Evolutionary conservation across 495 filamentous ascomycete species (phyloP).

Genomic region (Podospora didyma): DNA sequence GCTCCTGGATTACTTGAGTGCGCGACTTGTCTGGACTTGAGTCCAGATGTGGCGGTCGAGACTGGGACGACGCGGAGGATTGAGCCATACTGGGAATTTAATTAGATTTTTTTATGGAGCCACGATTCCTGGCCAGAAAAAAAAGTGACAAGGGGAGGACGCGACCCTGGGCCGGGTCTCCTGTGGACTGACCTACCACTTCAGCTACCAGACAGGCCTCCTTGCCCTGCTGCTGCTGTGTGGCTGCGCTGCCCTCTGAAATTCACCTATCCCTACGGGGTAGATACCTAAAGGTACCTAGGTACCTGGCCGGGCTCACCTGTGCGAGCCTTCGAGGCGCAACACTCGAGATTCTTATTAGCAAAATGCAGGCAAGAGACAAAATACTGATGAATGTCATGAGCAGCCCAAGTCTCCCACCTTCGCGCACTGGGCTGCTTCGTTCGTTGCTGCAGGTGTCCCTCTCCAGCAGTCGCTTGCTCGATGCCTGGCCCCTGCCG

Average conservation of each 20-base stretch:
- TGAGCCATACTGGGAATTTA: conserved; percentile 43
- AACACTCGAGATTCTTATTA: conserved; percentile 21
- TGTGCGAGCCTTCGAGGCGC: conserved; percentile 19
- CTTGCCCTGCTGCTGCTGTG: conserved; percentile 19
- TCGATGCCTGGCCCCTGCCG: conserved; percentile 16
- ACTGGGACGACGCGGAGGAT: conserved; percentile 29
- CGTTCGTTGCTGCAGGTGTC: too few species aligned
- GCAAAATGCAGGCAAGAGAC: conserved; percentile 16
- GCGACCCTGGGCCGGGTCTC: conserved; percentile 38
- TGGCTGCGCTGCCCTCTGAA: conserved; percentile 26
- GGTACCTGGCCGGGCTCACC: conserved; percentile 6
- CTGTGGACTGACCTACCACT: conserved; percentile 29
- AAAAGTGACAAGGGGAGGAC: conserved; percentile 32
- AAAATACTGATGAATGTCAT: background rate
- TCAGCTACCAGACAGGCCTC: conserved; percentile 20
- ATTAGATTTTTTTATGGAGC: conserved; percentile 42
- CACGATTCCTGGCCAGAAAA: conserved; percentile 34
- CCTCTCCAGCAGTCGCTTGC: too few species aligned
- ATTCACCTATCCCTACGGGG: conserved; percentile 18
- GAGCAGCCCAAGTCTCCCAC: background rate
- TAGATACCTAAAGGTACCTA: conserved; percentile 7
- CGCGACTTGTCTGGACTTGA: conserved; percentile 25
- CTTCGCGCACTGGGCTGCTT: background rate
- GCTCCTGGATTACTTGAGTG: conserved; percentile 14
- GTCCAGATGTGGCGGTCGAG: conserved; percentile 29